Evolutionary conservation across 306 rosid genomes (phyloP).

Genomic region (Acacia crassicarpa): DNA sequence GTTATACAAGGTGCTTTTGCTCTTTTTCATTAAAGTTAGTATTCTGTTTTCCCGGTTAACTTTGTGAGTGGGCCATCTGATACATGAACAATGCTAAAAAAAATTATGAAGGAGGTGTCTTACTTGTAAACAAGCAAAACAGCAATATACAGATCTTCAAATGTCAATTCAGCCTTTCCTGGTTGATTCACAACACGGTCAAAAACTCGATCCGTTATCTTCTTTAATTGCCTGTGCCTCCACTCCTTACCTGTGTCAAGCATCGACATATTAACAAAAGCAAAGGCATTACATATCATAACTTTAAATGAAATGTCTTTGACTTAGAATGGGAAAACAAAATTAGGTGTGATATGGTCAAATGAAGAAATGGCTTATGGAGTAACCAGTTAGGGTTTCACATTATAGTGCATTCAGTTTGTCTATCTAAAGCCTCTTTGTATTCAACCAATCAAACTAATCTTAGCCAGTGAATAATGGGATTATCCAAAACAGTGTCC

Average conservation of each 20-base stretch:
- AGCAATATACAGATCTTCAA: conserved; percentile 83
- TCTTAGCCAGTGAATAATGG: neutral
- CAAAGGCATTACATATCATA: neutral
- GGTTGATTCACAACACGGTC: conserved; percentile 37
- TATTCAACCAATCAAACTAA: neutral
- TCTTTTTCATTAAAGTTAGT: neutral
- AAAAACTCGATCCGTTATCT: conserved; percentile 63
- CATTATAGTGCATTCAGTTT: conserved; percentile 1
- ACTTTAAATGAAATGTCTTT: neutral
- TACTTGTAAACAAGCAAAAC: conserved; percentile 89
- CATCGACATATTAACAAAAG: neutral
- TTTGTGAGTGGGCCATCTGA: neutral
- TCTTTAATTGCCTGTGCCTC: conserved; percentile 58
- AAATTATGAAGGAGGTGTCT: conserved; percentile 27
- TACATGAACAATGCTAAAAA: neutral
- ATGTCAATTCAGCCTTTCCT: conserved; percentile 41
- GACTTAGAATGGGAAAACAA: neutral
- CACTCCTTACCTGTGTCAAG: conserved; percentile 64
- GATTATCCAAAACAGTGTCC: neutral
- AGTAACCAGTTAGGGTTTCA: neutral
- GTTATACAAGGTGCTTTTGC: neutral
- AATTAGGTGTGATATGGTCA: neutral
- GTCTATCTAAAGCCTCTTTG: neutral
- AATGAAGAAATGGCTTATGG: neutral
- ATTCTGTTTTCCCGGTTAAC: neutral